Evolutionary conservation across 1,284 basidiomycete species (phyloP).

Genomic region (Crepidotus sp.): DNA sequence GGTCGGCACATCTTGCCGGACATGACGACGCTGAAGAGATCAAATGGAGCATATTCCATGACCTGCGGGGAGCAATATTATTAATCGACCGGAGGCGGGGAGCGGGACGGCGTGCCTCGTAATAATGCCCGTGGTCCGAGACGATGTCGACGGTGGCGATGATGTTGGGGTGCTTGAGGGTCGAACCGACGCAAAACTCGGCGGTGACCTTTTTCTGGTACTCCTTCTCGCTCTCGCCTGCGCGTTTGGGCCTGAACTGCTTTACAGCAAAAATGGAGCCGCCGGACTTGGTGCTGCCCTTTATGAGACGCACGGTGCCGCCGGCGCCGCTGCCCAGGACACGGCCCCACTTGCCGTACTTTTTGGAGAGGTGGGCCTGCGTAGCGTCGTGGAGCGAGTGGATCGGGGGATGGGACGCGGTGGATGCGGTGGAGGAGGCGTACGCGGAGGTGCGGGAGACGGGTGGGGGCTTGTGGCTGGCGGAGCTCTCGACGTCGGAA

Average conservation of each 20-base stretch:
- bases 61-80: constrained; percentile 44
- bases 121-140: constrained; percentile 95
- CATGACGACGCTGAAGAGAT: constrained; percentile 99
- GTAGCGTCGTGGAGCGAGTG: constrained; percentile 70
- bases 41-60: constrained; percentile 99
- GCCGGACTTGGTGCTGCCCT: constrained; percentile 72
- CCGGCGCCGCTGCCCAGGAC: constrained; percentile 94
- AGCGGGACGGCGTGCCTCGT: constrained; percentile 59
- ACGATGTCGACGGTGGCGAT: constrained; percentile 99
- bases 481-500: constrained; percentile 13
- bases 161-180: constrained; percentile 92
- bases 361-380: constrained; percentile 90
- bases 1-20: constrained; percentile 97
- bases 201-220: constrained; percentile 99
- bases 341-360: constrained; percentile 99
- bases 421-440: constrained; percentile 3
- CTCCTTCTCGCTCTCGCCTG: constrained; percentile 88
- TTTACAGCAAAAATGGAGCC: constrained; percentile 92
- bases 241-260: constrained; percentile 86
- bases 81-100: neutral
- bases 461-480: constrained; percentile 14
- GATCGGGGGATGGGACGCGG: constrained; percentile 6
- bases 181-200: constrained; percentile 96
- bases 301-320: constrained; percentile 95
- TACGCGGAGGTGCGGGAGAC: constrained; percentile 9